Conservation (phyloP, 164 flowering plant species). For the Umbilicus rupestris region DNA sequence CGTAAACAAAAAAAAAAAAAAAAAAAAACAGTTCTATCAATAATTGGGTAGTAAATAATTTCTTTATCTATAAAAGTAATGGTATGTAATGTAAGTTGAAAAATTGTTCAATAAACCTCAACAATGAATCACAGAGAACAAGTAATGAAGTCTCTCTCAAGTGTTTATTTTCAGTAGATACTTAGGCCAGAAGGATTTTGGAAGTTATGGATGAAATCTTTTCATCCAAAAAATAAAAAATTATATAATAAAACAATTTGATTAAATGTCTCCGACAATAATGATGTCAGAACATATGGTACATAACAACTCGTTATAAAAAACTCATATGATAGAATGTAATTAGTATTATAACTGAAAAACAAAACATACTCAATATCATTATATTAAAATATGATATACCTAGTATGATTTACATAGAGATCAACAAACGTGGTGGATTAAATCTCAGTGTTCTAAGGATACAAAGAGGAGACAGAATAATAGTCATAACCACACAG, state of each 20-base stretch:
- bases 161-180: too few relatives aligned
- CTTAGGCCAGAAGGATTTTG: too few relatives aligned
- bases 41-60: too few relatives aligned
- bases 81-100: too few relatives aligned
- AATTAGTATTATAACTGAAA: background rate
- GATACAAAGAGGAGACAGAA: background rate
- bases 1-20: background rate
- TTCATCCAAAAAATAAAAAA: too few relatives aligned
- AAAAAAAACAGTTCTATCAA: too few relatives aligned
- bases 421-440: background rate
- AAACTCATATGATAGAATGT: background rate
- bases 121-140: too few relatives aligned
- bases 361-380: background rate
- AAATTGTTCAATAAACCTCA: background rate
- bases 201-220: too few relatives aligned
- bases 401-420: background rate
- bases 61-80: too few relatives aligned
- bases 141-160: too few relatives aligned
- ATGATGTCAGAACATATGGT: background rate
- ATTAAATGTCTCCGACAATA: background rate
- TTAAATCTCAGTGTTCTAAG: background rate
- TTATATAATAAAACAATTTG: background rate
- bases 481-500: too few relatives aligned
- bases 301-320: background rate
- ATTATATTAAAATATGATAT: too few relatives aligned